Evolutionary conservation across 805 yeast genomes (phyloP).

Genomic region (Danielia reshetovae): DNA sequence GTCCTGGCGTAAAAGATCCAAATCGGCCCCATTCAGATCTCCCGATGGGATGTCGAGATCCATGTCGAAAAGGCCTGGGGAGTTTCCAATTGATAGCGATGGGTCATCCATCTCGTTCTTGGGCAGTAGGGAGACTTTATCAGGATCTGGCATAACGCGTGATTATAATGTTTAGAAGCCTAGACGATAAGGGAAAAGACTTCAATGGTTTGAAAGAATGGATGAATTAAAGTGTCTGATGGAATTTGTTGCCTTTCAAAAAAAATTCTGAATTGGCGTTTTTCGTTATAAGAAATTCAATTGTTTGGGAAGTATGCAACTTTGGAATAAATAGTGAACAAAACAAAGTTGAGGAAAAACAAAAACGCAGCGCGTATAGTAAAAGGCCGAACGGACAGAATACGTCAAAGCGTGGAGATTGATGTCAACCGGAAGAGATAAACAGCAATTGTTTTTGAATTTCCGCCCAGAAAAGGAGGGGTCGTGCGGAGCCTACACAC

Average conservation of each 20-base stretch:
- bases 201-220: no score
- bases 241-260: no score
- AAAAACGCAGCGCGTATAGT: background rate
- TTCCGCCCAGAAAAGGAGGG: conserved; percentile 1
- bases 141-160: conserved; percentile 7
- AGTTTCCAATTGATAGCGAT: background rate
- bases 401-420: background rate
- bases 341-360: background rate
- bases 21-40: conserved; percentile 1
- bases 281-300: no score
- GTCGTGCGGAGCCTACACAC: conserved; percentile 1
- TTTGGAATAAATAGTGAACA: no score
- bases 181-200: no score
- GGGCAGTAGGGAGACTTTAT: conserved; percentile 13
- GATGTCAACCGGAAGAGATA: background rate
- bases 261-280: no score
- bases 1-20: conserved; percentile 6
- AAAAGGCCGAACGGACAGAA: no score
- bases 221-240: no score
- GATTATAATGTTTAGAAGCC: no score
- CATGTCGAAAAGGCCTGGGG: conserved; percentile 3
- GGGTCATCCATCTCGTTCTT: conserved; percentile 1
- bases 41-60: conserved; percentile 7
- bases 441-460: conserved; percentile 1
- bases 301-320: no score